Base-by-base conservation (phyloP, 345 rosid genomes). In the Psidium friedrichsthalianum region DNA sequence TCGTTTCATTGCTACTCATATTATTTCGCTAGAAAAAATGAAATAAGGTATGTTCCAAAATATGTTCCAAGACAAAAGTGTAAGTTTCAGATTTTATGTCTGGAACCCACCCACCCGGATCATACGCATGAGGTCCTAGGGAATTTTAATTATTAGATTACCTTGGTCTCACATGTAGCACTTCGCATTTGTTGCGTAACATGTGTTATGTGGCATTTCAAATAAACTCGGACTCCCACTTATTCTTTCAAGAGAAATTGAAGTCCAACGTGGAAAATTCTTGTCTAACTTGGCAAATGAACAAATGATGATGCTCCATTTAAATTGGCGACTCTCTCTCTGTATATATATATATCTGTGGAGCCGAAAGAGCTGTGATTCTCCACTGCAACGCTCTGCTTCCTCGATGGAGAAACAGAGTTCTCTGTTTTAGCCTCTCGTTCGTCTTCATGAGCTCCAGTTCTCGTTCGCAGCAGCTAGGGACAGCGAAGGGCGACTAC, bases 221-320 rank as follows among this genome's bases (percentile, higher is more conserved):
- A 58, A 58, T 58, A 58, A 58, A 58, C 32, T n/a, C n/a, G 13
- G 32, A 0, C 1, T 11, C 8, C 0, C 0, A 24, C 1, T 1
- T 11, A 10, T 4, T 55, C 16, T 53, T 16, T 52, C 15, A 53
- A 5, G 32, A 58, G 32, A n/a, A 25, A 58, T n/a, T 58, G 32
- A 58, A 58, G 8, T 58, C 18, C 6, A 25, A 58, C 13, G 18
- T 2, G 1, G n/a, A 58, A 58, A 25, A 58, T 58, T 5, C 32
- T 58, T 58, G 0, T 25, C 64, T 58, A 58, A 58, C 32, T 58
- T 11, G 16, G 16, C 32, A 58, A 58, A 58, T 58, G 16, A 58
- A 0, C 32, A 7, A 0, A 58, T 32, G 27, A 58, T 12, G 27
- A 58, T 7, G 4, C 32, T 58, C 12, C 32, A 58, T 0, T n/a